Evolutionary conservation across 306 rosid species (phyloP).

Genomic region (Clitoria ternatea): DNA sequence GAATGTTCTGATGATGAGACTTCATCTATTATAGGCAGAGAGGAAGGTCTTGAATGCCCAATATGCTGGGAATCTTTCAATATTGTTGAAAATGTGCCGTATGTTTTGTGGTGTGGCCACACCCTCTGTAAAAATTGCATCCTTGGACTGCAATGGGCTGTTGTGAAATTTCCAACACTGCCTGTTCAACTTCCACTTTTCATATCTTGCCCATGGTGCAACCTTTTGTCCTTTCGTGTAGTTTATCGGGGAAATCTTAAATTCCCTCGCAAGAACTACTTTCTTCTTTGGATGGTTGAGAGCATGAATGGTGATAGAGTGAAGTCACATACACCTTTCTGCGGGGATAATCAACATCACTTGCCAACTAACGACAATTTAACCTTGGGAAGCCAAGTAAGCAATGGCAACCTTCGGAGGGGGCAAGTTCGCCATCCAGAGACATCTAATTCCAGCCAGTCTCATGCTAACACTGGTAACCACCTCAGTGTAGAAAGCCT

Average conservation of each 20-base stretch:
- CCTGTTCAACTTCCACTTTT: conserved; percentile 97
- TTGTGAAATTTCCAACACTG: conserved; percentile 82
- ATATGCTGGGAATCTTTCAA: conserved; percentile 97
- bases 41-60: conserved; percentile 94
- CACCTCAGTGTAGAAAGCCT: conserved; percentile 53
- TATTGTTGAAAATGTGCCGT: conserved; percentile 94
- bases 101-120: conserved; percentile 98
- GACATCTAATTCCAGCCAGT: conserved; percentile 30
- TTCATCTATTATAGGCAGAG: conserved; percentile 67
- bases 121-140: conserved; percentile 98
- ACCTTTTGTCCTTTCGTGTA: conserved; percentile 79
- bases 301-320: conserved; percentile 89
- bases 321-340: conserved; percentile 51
- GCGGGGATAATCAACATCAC: conserved; percentile 52
- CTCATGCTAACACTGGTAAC: conserved; percentile 28
- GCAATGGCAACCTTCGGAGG: conserved; percentile 51
- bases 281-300: conserved; percentile 99
- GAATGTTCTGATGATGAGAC: conserved; percentile 94
- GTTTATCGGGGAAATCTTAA: conserved; percentile 73
- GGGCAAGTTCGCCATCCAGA: conserved; percentile 55
- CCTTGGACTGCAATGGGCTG: conserved; percentile 94
- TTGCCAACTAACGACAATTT: conserved; percentile 48
- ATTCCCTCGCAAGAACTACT: conserved; percentile 94
- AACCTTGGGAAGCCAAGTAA: conserved; percentile 44
- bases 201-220: conserved; percentile 98